Evolutionary conservation across 2,329 filamentous ascomycete species (phyloP), one percentile per base, ranked within the genome.

Genomic region (Aspergillus pseudoterreus): DNA sequence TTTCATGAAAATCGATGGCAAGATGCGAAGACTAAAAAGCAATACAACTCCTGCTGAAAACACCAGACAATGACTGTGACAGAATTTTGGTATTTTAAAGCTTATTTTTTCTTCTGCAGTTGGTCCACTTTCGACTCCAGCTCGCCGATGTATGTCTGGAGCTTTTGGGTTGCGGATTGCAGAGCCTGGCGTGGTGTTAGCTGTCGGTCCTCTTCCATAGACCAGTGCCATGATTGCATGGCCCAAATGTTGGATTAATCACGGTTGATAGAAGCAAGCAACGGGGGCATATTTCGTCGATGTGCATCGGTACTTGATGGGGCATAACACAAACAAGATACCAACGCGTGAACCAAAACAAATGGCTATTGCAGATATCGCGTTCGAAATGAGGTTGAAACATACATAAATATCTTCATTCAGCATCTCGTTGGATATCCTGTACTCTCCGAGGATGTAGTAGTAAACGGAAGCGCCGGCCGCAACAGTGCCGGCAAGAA

Each of bases 391-490:
- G 9, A 49, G 21, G 24, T 22, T n/a, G 15, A 47, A 50, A 86
- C 90, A 73, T 82, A 96, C 92, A 75, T 92, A 92, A 71, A 97
- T 96, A 74, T 97, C 92, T 75, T 96, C 91, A 55, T 87, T 92
- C 74, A 97, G 78, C 67, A 96, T 82, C 75, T 95, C 89, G 77
- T 96, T 97, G 62, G 90, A 89, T 41, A 91, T 80, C 76, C 91
- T 90, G 79, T 96, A 97, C 73, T 97, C 92, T 70, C 92, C 85
- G 63, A 97, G 77, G 60, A 96, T 83, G 72, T 97, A 97, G 71
- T 90, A 91, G 77, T 96, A 97, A 63, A 95, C 87, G 52, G 84
- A 86, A 47, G 82, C 82, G 64, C 90, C 91, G 42, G 92, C 86
- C 47, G 90, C 78, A 43, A 88, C 86, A 56, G 88, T 85, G 59